Evolutionary conservation across 2,329 filamentous ascomycete species (phyloP).

Genomic region (Hymenoscyphus salicellus): DNA sequence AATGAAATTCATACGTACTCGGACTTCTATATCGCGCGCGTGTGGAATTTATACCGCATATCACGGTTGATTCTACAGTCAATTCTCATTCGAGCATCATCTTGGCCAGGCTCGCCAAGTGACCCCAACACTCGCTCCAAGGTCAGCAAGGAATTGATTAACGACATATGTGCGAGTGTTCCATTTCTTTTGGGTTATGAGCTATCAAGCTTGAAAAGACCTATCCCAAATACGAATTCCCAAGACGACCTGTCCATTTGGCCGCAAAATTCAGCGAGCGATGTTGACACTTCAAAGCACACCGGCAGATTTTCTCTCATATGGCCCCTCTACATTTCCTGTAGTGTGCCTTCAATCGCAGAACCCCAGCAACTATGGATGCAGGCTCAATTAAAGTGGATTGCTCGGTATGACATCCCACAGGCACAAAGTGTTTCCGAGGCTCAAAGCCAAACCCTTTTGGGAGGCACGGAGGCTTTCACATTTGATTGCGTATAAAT

Average conservation of each 20-base stretch:
- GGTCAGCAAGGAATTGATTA: slow-evolving; percentile 8
- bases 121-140: not conserved
- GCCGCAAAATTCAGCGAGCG: slow-evolving; percentile 13
- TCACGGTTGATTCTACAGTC: slow-evolving; percentile 21
- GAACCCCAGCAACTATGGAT: too few relatives aligned
- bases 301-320: too few relatives aligned
- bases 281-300: too few relatives aligned
- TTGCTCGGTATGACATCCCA: too few relatives aligned
- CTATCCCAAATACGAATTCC: not conserved
- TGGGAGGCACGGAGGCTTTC: too few relatives aligned
- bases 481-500: too few relatives aligned
- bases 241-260: slow-evolving; percentile 9
- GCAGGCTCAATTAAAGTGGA: too few relatives aligned
- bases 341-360: too few relatives aligned
- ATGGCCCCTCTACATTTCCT: too few relatives aligned
- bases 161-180: slow-evolving; percentile 19
- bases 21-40: slow-evolving; percentile 13
- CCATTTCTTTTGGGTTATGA: slow-evolving; percentile 21
- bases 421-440: too few relatives aligned
- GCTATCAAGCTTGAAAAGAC: slow-evolving; percentile 15
- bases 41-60: slow-evolving; percentile 21
- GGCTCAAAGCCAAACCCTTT: too few relatives aligned
- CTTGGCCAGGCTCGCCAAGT: not conserved
- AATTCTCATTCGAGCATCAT: slow-evolving; percentile 14
- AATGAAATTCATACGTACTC: too few relatives aligned